Base-by-base conservation (phyloP, 2,329 filamentous ascomycete species). In the Claviceps maximensis region DNA sequence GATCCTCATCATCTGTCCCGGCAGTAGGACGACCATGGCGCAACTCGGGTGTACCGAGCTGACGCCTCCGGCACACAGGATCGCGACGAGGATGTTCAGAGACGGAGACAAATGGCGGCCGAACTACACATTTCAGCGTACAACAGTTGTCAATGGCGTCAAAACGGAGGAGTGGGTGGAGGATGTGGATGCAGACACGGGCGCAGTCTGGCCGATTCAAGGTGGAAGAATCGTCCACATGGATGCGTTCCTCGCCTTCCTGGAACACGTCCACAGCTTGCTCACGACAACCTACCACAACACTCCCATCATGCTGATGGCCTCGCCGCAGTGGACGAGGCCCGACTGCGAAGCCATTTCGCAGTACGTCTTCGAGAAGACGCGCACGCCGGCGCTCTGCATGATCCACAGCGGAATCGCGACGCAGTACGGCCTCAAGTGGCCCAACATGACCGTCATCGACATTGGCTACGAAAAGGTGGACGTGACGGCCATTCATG, bases 321-420 rank as follows among this genome's bases (percentile, higher is more conserved):
- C 86, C 8, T 87, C 95, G 60, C 90, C 93, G 4, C 84, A 84
- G 60, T 98, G 93, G 91, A 89, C 89, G 4, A 82, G 86, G 9
- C 84, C 86, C 57, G 89, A 96, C 67, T 85, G 85, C 65, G 91
- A 97, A 69, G 80, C 79, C 41, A 84, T 98, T 59, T 87, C 90
- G 15, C 88, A 93, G 57, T 98, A 95, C 73, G 82, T 97, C 58
- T 98, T 98, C 63, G 93, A 98, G 70, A 94, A 93, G 70, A 95
- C 95, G 65, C 93, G 91, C 72, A 93, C 89, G 0, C 93, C 93
- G 0, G 89, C 88, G 0, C 86, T 98, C 50, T 90, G 86, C 61
- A 77, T 97, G 57, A 85, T 98, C 73, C 87, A 97, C 69, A 86
- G 89, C 60, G 90, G 88, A 3, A 72, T 94, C 47, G 90, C 93